A percentile compares a stretch with the other conserved stretches of the same genome.
These are phyloP conservation scores for Fraxinus americana DNA, from an alignment of 257 asterid genomes.

Conservation along the genomic window DNA sequence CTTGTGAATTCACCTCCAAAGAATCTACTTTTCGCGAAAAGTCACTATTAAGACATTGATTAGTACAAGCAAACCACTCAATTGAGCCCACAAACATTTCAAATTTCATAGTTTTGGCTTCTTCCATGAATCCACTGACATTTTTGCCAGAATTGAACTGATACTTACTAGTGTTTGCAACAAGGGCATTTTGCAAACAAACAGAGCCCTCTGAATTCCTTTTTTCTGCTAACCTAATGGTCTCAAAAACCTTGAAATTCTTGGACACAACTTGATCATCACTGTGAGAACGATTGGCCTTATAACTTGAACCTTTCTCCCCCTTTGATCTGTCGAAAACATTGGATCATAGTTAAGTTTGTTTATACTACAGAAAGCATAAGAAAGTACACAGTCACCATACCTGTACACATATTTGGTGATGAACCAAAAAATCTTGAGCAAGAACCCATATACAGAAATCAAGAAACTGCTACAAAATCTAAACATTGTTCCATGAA, in stretches of 20 bases:
- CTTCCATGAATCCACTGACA: conserved; percentile 47
- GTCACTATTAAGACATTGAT: conserved; percentile 27
- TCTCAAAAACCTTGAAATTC: conserved; percentile 21
- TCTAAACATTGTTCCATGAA: conserved; percentile 34
- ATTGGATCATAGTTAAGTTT: too few relatives aligned
- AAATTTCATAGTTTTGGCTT: conserved; percentile 40
- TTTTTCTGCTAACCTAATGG: conserved; percentile 33
- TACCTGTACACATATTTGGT: conserved; percentile 50
- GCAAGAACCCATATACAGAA: conserved; percentile 34
- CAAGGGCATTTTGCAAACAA: conserved; percentile 33
- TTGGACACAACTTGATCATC: conserved; percentile 33
- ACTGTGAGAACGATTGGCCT: conserved; percentile 28
- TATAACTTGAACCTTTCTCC: conserved; percentile 30
- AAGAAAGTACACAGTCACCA: background rate
- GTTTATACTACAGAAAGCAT: background rate
- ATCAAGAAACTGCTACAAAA: conserved; percentile 33
- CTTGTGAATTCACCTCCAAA: background rate
- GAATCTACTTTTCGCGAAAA: background rate
- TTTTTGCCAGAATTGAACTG: conserved; percentile 40
- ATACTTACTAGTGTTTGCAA: conserved; percentile 40
- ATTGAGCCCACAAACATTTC: conserved; percentile 54
- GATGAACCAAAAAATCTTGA: conserved; percentile 40
- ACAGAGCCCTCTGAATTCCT: conserved; percentile 45
- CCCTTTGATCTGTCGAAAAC: conserved; percentile 42
- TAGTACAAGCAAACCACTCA: conserved; percentile 32